phyloP scores from a whole-genome alignment of 345 rosid genomes.

The Ceriops zippeliana region DNA sequence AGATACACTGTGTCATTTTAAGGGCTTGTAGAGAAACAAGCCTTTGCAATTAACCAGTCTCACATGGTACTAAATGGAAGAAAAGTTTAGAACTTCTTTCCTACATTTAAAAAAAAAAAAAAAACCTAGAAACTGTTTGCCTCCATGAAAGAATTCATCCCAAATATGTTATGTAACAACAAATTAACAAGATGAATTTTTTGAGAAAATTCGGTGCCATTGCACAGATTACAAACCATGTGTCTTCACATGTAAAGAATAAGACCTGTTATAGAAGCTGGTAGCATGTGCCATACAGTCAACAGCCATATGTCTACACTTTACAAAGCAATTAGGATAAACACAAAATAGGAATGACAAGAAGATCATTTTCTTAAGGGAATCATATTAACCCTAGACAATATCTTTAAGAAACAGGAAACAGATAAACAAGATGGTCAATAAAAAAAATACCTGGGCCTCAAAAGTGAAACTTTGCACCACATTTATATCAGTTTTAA shows the following conservation, averaged over 20 bases:
- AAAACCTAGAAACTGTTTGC: not conserved
- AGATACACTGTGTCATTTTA: too few species aligned
- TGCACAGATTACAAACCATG: too few species aligned
- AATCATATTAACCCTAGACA: not conserved
- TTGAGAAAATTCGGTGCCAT: too few species aligned
- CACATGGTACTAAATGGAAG: not conserved
- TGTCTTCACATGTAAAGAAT: too few species aligned
- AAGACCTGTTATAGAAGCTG: too few species aligned
- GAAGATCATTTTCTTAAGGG: not conserved
- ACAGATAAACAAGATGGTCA: not conserved
- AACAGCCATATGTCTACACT: not conserved
- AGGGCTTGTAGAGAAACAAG: too few species aligned
- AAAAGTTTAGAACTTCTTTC: not conserved
- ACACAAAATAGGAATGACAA: not conserved
- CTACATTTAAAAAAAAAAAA: too few species aligned
- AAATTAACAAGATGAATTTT: too few species aligned
- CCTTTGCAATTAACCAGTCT: not conserved
- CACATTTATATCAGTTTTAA: conserved; percentile 40
- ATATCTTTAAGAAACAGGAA: not conserved
- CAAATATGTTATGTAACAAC: not conserved
- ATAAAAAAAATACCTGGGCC: conserved; percentile 61
- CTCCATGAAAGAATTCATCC: not conserved
- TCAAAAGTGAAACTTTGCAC: conserved; percentile 76
- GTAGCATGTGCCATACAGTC: not conserved
- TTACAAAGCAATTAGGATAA: not conserved